phyloP scores from a whole-genome alignment of 176 grass and related monocot species.

The Melocanna baccifera region DNA sequence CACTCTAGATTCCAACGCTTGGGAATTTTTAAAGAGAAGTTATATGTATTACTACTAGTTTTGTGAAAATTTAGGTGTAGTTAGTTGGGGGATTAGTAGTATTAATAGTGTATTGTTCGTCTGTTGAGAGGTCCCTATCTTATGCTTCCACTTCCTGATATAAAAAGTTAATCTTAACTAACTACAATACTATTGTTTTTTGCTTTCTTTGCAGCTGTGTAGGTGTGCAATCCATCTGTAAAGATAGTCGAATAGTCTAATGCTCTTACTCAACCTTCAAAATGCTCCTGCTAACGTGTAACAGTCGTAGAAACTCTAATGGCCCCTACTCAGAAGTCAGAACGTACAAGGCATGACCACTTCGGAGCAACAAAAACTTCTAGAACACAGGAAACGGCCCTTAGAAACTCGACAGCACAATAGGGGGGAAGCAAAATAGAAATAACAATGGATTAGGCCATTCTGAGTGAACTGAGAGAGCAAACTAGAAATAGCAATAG shows the following conservation, averaged over 20 bases:
- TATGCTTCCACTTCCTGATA: slow-evolving; percentile 31
- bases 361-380: background rate
- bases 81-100: slow-evolving; percentile 24
- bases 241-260: slow-evolving; percentile 21
- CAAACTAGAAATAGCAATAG: background rate
- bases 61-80: slow-evolving; percentile 25
- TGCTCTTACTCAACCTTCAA: background rate
- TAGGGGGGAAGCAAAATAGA: background rate
- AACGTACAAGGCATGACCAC: background rate
- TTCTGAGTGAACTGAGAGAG: background rate
- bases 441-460: background rate
- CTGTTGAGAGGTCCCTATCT: slow-evolving; percentile 46
- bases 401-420: background rate
- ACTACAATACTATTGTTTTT: slow-evolving; percentile 16
- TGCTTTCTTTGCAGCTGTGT: slow-evolving; percentile 16
- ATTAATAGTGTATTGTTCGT: slow-evolving; percentile 37
- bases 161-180: slow-evolving; percentile 42
- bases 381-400: background rate
- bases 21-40: background rate
- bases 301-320: slow-evolving; percentile 9
- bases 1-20: background rate
- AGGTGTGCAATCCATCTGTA: slow-evolving; percentile 41
- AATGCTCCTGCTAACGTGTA: slow-evolving; percentile 17
- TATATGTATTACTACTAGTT: background rate
- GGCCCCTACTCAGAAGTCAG: slow-evolving; percentile 8